phyloP scores from a whole-genome alignment of 2,329 filamentous ascomycete genomes.

The Curvularia spicifera region DNA sequence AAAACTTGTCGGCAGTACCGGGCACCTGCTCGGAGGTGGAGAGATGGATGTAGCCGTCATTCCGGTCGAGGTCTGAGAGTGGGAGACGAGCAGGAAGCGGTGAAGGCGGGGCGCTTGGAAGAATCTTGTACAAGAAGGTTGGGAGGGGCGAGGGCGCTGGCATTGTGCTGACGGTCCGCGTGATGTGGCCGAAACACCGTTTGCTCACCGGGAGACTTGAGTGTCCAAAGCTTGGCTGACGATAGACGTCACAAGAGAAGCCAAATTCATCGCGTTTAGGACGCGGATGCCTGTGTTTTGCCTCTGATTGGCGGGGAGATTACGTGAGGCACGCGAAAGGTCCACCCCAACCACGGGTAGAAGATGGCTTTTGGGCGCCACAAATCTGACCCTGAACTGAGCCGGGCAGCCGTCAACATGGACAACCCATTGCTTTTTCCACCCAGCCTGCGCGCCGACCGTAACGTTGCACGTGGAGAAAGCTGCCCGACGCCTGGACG shows the following conservation, averaged over 20 bases:
- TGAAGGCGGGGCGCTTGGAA: constrained; percentile 59
- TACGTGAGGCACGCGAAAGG: constrained; percentile 21
- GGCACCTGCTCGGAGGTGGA: constrained; percentile 61
- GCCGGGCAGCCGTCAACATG: constrained; percentile 6
- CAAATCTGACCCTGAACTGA: constrained; percentile 12
- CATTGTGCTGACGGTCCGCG: constrained; percentile 28
- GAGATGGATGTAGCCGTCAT: constrained; percentile 68
- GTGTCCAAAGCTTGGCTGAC: constrained; percentile 4
- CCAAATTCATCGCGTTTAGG: background rate
- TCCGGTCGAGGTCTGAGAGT: constrained; percentile 64
- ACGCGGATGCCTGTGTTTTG: constrained; percentile 2
- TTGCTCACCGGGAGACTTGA: constrained; percentile 4
- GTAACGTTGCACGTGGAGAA: constrained; percentile 9
- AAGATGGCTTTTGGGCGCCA: constrained; percentile 14
- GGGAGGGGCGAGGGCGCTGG: constrained; percentile 43
- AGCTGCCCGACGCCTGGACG: constrained; percentile 2
- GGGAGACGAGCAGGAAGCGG: constrained; percentile 63
- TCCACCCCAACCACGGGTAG: constrained; percentile 12
- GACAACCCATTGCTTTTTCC: constrained; percentile 3
- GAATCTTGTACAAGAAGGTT: constrained; percentile 65
- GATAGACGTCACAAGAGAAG: constrained; percentile 4
- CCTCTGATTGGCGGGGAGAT: constrained; percentile 20
- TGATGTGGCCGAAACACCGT: background rate
- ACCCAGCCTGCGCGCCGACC: constrained; percentile 6
- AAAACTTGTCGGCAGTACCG: constrained; percentile 45